Base-by-base conservation (phyloP, 495 filamentous ascomycete genomes). In the Staphylotrichum tortipilum region DNA sequence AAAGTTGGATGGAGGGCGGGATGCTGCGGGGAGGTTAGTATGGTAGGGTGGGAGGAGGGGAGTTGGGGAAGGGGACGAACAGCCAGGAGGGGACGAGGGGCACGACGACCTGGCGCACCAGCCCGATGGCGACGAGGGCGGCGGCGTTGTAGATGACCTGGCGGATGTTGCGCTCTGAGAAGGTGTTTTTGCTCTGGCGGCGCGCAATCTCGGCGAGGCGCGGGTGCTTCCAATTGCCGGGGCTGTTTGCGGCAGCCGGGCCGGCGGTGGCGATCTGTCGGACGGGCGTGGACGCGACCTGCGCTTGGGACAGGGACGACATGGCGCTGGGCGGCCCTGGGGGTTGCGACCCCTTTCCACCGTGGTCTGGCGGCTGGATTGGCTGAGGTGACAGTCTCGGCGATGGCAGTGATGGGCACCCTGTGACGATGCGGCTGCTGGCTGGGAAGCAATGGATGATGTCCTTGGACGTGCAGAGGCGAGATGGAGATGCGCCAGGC, bases 171-270 rank as follows among this genome's bases (percentile, higher is more conserved):
- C 73, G 74, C 40, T 87, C 79, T 18, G 78, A 78, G 63, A 96
- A 94, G 36, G 73, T 83, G 7, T 80, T 75, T 17, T 80, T 82
- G 66, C 81, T 79, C 49, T 86, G 85, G 24, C 90, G 81, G 44
- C 75, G 75, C 12, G 81, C 75, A 54, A 96, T 85, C 63, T 94
- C 88, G 53, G 83, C 71, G 41, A 94, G 69, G 24, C 80, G 78
- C 4, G 90, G 90, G 66, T 96, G 90, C 52, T 79, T 78, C 90
- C 90, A 96, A 67, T 83, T 87, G 42, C 90, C 90, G 12, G 88
- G 73, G 49, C 70, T 74, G 9, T 70, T 71, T 11, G 59, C 55
- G 17, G 60, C 55, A n/a, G 75, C 65, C 9, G 69, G 54, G 10
- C 60, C 49, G 7, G 67, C 34, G 17, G 65, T 37, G 11, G 68